Evolutionary conservation across 176 grass and related monocot species (phyloP), one percentile per base, ranked within the genome.

Genomic region (Cenchrus americanus): DNA sequence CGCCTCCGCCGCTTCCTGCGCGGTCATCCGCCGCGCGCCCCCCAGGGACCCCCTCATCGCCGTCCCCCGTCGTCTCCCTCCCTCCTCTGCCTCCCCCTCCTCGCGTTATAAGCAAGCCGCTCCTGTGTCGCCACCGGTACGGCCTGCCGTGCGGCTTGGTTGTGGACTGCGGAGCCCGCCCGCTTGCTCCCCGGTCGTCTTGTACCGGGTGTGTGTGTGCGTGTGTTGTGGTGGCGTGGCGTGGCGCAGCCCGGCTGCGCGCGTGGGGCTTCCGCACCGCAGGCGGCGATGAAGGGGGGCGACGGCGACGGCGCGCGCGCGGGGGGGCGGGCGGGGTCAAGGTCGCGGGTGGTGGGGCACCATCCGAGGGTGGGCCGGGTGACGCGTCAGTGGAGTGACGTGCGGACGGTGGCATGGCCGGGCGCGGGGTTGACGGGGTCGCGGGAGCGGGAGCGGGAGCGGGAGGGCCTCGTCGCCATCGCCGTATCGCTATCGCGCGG

Each of bases 1-100:
- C 84, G 73, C 54, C 88, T 90, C 90, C 4, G 92, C 92, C 81
- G 85, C 88, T 7, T 30, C 88, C 71, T 94, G 90, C 92, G 86
- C 89, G 51, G 78, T 48, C 85, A 84, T 82, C 47, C 59, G 61
- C 53, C 58, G 62, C 54, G 47, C 64, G 15, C 65, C 65, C n/a
- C 59, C 59, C 27, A 3, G 5, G 15, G 10, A 5, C 1, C 68
- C 41, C 54, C 80, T 43, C 80, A 32, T 74, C 59, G 2, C 11
- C 59, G 3, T 18, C 52, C 0, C 6, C 43, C 34, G 34, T 44
- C 73, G 2, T 9, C 48, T 7, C 8, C 26, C 8, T 3, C 65
- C 4, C 0, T 8, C 3, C 6, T 2, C 14, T 5, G 7, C 13
- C 27, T 30, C 27, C 27, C 34, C 66, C 54, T 11, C 32, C 43